Evolutionary conservation across 768 basidiomycete genomes (phyloP).

Genomic region (Mycena latifolia): DNA sequence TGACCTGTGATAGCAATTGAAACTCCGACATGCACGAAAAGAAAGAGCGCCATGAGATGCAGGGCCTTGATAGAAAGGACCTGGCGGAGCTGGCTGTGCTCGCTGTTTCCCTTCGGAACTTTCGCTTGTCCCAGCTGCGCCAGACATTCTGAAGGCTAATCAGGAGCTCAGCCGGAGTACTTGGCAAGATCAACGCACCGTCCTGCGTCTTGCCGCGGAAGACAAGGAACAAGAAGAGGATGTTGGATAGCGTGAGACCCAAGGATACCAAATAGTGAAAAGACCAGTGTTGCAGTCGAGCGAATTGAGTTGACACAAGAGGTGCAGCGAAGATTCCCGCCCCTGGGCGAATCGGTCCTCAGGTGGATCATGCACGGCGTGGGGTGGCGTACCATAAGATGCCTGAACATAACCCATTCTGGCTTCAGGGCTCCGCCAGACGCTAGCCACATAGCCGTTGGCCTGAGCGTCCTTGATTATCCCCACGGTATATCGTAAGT

Average conservation of each 20-base stretch:
- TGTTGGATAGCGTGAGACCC: constrained; percentile 61
- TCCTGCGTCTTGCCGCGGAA: constrained; percentile 46
- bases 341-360: constrained; percentile 31
- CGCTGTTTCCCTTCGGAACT: constrained; percentile 33
- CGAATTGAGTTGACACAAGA: constrained; percentile 77
- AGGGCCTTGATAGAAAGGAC: constrained; percentile 55
- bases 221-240: constrained; percentile 39
- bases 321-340: constrained; percentile 68
- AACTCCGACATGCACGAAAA: constrained; percentile 60
- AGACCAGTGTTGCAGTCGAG: constrained; percentile 64
- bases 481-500: background rate
- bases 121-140: constrained; percentile 41
- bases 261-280: constrained; percentile 72
- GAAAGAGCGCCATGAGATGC: constrained; percentile 59
- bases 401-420: constrained; percentile 69
- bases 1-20: constrained; percentile 63
- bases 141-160: constrained; percentile 16
- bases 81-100: constrained; percentile 55
- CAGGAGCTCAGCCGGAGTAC: background rate
- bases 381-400: constrained; percentile 21
- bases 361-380: background rate
- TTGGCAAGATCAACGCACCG: constrained; percentile 34
- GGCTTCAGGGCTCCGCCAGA: constrained; percentile 54
- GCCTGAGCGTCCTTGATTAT: constrained; percentile 63
- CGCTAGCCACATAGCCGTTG: constrained; percentile 63